Conservation (phyloP, 2,329 filamentous ascomycete genomes). For the Neopestalotiopsis sp. region DNA sequence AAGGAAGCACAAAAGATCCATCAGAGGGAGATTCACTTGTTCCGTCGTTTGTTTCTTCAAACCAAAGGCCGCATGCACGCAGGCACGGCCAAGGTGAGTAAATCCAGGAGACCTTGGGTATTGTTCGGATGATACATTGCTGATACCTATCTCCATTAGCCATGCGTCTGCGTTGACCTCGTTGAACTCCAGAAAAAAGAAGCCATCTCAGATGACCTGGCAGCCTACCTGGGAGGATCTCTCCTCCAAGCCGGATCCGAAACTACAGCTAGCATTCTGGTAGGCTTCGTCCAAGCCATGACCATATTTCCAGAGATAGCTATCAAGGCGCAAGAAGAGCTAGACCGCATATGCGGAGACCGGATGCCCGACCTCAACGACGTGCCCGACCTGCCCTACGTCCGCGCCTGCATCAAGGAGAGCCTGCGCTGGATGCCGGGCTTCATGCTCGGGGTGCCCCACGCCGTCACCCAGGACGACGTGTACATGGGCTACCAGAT, state of each 20-base stretch:
- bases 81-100: conserved; percentile 31
- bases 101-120: neutral
- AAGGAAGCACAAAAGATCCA: conserved; percentile 49
- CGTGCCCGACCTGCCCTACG: conserved; percentile 52
- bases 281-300: conserved; percentile 55
- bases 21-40: conserved; percentile 45
- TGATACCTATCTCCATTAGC: conserved; percentile 20
- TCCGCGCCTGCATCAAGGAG: conserved; percentile 60
- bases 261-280: conserved; percentile 49
- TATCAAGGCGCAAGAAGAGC: conserved; percentile 54
- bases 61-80: conserved; percentile 40
- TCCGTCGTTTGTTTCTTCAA: conserved; percentile 46
- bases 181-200: conserved; percentile 33
- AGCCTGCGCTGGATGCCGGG: conserved; percentile 58
- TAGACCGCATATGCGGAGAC: conserved; percentile 58
- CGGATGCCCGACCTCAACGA: conserved; percentile 54
- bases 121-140: neutral
- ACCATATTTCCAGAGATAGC: conserved; percentile 55
- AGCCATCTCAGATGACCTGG: conserved; percentile 38
- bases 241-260: conserved; percentile 41
- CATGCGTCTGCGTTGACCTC: conserved; percentile 31
- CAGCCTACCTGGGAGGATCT: conserved; percentile 36
- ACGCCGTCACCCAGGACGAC: conserved; percentile 49
- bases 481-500: conserved; percentile 49
- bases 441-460: conserved; percentile 43